Conservation (phyloP, 1,284 basidiomycete genomes). For the Austroboletus novae-zelandiae region DNA sequence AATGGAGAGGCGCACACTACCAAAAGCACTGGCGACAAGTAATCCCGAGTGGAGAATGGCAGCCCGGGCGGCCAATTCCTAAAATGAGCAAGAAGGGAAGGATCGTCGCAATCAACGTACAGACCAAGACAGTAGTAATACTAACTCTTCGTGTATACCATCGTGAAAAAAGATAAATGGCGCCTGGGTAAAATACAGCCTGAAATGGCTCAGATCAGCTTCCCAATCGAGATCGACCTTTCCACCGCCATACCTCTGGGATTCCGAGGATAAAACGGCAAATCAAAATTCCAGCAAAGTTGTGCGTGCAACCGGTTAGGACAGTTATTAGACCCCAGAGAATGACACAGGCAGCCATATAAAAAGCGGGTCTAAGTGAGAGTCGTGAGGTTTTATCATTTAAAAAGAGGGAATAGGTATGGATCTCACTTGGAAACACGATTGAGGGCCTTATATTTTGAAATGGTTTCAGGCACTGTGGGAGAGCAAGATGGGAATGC, state of each 20-base stretch:
- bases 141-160: slow-evolving; percentile 65
- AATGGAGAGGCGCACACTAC: slow-evolving; percentile 46
- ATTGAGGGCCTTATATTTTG: slow-evolving; percentile 43
- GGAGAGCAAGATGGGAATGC: slow-evolving; percentile 6
- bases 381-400: background rate
- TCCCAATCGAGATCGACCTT: background rate
- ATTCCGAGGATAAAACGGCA: slow-evolving; percentile 63
- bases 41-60: slow-evolving; percentile 68
- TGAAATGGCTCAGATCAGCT: slow-evolving; percentile 16
- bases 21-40: slow-evolving; percentile 77
- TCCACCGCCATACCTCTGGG: slow-evolving; percentile 44
- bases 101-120: background rate
- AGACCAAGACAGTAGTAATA: background rate
- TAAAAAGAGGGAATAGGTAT: background rate
- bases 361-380: slow-evolving; percentile 52
- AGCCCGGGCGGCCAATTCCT: slow-evolving; percentile 68
- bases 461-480: background rate
- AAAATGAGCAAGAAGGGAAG: background rate
- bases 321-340: slow-evolving; percentile 63
- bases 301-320: slow-evolving; percentile 56
- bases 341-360: slow-evolving; percentile 61
- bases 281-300: slow-evolving; percentile 54
- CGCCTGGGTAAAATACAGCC: slow-evolving; percentile 65
- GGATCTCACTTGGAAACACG: slow-evolving; percentile 42
- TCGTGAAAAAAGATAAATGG: slow-evolving; percentile 57